A percentile compares a stretch with the other conserved stretches of the same genome.
phyloP scores from a whole-genome alignment of 1,284 basidiomycete genomes.

The Cryptococcus depauperatus region DNA sequence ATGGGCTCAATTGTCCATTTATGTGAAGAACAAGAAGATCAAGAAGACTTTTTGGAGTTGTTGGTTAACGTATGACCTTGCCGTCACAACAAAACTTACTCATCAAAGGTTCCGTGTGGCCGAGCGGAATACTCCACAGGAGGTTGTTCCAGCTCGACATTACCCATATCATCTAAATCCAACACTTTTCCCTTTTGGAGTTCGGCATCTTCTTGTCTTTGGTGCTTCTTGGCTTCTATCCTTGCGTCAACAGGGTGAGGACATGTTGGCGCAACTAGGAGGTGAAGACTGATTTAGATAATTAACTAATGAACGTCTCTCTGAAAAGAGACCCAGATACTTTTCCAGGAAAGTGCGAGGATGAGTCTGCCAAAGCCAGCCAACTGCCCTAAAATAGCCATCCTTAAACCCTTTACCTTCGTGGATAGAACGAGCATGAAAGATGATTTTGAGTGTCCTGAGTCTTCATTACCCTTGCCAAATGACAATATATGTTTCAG shows the following conservation, averaged over 20 bases:
- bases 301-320: no score
- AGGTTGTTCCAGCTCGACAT: constrained; percentile 10
- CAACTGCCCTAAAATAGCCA: constrained; percentile 18
- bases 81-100: constrained; percentile 23
- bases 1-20: constrained; percentile 20
- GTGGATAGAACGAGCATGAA: constrained; percentile 32
- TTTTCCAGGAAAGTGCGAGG: constrained; percentile 28
- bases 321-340: constrained; percentile 17
- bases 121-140: constrained; percentile 20
- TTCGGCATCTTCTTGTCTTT: not conserved
- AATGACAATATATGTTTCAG: not conserved
- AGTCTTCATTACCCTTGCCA: not conserved
- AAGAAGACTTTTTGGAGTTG: constrained; percentile 22
- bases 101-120: constrained; percentile 31
- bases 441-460: constrained; percentile 26
- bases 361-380: constrained; percentile 29
- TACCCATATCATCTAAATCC: constrained; percentile 18
- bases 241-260: constrained; percentile 15
- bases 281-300: constrained; percentile 25
- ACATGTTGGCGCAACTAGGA: constrained; percentile 27
- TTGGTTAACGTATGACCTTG: no score
- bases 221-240: constrained; percentile 12
- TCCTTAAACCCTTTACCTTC: constrained; percentile 31
- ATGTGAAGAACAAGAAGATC: constrained; percentile 26
- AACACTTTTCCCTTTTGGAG: constrained; percentile 11